These are phyloP conservation scores for Brachypodium distachyon DNA, from an alignment of 202 grass and related monocot species.

Conservation along the genomic window DNA sequence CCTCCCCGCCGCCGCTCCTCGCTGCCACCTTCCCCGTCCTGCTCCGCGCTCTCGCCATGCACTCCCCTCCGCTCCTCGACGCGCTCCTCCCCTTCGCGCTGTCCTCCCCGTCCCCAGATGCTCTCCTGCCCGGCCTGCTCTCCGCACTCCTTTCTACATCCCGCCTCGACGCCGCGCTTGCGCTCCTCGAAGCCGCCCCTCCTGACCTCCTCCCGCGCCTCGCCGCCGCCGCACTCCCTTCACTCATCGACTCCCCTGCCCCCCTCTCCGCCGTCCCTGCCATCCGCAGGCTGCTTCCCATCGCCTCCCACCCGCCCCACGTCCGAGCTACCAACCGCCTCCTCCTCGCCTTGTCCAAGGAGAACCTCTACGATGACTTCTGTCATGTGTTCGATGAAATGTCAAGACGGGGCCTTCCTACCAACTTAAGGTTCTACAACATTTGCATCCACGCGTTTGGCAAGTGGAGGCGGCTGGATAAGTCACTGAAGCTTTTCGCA, in stretches of 20 bases:
- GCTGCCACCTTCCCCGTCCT: conserved; percentile 39
- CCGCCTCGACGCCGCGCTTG: conserved; percentile 45
- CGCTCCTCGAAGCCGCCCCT: conserved; percentile 31
- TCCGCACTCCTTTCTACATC: conserved; percentile 38
- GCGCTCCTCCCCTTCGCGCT: conserved; percentile 40
- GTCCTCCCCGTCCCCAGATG: conserved; percentile 21
- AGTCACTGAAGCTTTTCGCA: conserved; percentile 50
- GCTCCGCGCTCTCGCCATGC: conserved; percentile 28
- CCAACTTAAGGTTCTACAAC: conserved; percentile 63
- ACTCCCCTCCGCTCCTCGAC: conserved; percentile 39
- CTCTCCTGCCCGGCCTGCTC: conserved; percentile 44
- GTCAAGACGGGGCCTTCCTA: conserved; percentile 38
- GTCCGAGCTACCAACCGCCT: conserved; percentile 41
- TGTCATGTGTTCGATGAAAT: conserved; percentile 67
- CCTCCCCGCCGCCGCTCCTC: conserved; percentile 25
- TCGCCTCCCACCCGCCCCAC: conserved; percentile 36
- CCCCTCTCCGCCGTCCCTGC: conserved; percentile 46
- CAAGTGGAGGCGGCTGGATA: conserved; percentile 49
- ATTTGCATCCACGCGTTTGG: conserved; percentile 84
- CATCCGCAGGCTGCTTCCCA: conserved; percentile 44
- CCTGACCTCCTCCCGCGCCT: conserved; percentile 41
- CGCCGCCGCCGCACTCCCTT: conserved; percentile 42
- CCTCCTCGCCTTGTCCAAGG: conserved; percentile 43
- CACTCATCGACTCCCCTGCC: conserved; percentile 16
- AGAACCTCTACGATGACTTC: conserved; percentile 50